These are phyloP conservation scores for Nicotiana obtusifolia DNA, from an alignment of 257 asterid species.

Conservation along the genomic window DNA sequence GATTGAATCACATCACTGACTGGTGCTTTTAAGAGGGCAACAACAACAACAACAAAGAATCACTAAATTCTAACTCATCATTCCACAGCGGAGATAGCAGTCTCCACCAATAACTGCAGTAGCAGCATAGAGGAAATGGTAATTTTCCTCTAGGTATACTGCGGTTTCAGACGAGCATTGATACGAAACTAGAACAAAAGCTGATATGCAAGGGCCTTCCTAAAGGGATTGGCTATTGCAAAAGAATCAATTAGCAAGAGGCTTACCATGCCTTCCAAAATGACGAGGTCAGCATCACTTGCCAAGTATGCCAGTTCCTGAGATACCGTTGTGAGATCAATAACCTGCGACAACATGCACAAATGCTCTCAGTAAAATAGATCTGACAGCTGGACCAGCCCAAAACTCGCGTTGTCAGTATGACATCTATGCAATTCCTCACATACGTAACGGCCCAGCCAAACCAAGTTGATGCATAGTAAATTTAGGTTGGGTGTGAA, in stretches of 20 bases:
- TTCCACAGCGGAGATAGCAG: background rate
- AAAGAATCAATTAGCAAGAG: background rate
- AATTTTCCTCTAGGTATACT: background rate
- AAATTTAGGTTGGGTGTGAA: background rate
- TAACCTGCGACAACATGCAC: constrained; percentile 43
- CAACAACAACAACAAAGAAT: background rate
- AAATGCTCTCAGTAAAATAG: background rate
- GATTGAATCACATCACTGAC: background rate
- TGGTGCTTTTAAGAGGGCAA: background rate
- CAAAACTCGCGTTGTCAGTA: background rate
- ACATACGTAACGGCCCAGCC: background rate
- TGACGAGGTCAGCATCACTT: constrained; percentile 81
- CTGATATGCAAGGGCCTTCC: background rate
- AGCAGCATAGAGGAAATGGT: background rate
- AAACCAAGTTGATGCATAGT: background rate
- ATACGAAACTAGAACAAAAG: background rate
- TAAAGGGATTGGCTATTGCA: background rate
- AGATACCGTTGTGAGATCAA: constrained; percentile 80
- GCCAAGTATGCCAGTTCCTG: constrained; percentile 92
- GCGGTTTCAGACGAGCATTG: background rate
- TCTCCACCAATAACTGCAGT: background rate
- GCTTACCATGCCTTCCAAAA: constrained; percentile 97
- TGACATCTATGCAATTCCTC: background rate
- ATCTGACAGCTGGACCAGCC: background rate
- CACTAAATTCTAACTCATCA: background rate